Conservation (phyloP, 2,329 filamentous ascomycete species). For the Fusarium sp. region DNA sequence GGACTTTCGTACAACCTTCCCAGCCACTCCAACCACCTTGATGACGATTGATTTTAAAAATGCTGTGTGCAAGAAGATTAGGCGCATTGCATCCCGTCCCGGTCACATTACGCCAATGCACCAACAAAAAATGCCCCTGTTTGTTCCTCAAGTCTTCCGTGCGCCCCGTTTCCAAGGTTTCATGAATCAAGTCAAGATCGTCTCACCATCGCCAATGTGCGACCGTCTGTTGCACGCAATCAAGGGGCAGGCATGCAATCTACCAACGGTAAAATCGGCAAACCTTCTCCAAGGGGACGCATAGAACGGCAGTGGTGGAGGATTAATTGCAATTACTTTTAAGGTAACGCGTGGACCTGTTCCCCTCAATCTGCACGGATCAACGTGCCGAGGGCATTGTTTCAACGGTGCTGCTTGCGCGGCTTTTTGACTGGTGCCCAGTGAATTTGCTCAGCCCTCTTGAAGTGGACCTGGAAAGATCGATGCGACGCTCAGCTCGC, state of each 20-base stretch:
- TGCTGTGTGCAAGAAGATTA: slow-evolving; percentile 2
- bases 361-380: slow-evolving; percentile 10
- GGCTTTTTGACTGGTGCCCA: slow-evolving; percentile 8
- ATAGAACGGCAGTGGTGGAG: neutral
- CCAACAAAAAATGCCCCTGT: neutral
- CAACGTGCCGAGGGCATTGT: slow-evolving; percentile 13
- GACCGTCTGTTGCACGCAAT: slow-evolving; percentile 15
- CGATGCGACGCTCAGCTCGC: neutral
- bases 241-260: neutral
- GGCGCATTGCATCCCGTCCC: slow-evolving; percentile 9
- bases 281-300: neutral
- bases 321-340: neutral
- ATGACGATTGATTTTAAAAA: neutral
- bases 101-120: neutral
- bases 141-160: neutral
- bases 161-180: slow-evolving; percentile 7
- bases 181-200: slow-evolving; percentile 22
- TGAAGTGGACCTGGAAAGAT: slow-evolving; percentile 6
- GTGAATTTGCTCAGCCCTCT: neutral
- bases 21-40: neutral
- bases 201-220: slow-evolving; percentile 19
- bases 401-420: slow-evolving; percentile 22
- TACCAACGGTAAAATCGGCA: slow-evolving; percentile 16
- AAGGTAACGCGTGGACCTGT: slow-evolving; percentile 1
- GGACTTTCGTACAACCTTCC: neutral